Evolutionary conservation across 2,329 filamentous ascomycete species (phyloP), one percentile per base, ranked within the genome.

Genomic region (Trichoderma atrobrunneum): DNA sequence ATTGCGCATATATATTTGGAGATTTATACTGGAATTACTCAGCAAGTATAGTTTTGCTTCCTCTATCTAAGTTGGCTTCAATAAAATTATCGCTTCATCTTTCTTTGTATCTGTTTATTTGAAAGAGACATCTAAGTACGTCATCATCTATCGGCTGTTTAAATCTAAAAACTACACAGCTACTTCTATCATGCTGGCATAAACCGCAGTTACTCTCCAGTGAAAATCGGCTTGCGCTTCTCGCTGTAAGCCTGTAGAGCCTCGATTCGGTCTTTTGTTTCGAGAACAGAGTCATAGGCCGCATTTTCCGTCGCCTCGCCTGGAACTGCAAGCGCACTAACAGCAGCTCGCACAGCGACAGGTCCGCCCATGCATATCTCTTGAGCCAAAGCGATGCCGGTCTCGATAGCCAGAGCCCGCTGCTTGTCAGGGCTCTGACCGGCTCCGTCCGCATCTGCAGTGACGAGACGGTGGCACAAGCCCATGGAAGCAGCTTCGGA

Each of bases 301-400:
- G 48, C 48, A 24, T 54, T 54, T 24, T 59, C 48, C 8, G 10
- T 24, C 12, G 18, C 48, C 11, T 54, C 48, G 48, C 48, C 21
- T 10, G 21, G 18, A 24, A n/a, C 48, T 54, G 88, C 87, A 2
- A 98, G 91, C 1, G 95, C 95, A 81, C 90, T 87, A 79, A 98
- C 84, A 5, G 91, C 95, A 68, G 93, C 92, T 74, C 91, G 87
- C 39, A 97, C 87, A 0, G 95, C 95, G 72, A 97, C 86, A 0
- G 96, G 96, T 0, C 93, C 96, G 7, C 32, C 94, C 94, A 79
- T 93, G 97, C 69, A 98, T 97, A 81, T 94, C 92, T 75, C 48
- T 24, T 24, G 48, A 11, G 48, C 48, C 18, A 54, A 24, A 0
- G 21, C 5, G n/a, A 54, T 24, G 48, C 48, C 48, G 2, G 48